Evolutionary conservation across 139 green algal species (phyloP), one percentile per base, ranked within the genome.

Genomic region (Chlamydomonas applanata): DNA sequence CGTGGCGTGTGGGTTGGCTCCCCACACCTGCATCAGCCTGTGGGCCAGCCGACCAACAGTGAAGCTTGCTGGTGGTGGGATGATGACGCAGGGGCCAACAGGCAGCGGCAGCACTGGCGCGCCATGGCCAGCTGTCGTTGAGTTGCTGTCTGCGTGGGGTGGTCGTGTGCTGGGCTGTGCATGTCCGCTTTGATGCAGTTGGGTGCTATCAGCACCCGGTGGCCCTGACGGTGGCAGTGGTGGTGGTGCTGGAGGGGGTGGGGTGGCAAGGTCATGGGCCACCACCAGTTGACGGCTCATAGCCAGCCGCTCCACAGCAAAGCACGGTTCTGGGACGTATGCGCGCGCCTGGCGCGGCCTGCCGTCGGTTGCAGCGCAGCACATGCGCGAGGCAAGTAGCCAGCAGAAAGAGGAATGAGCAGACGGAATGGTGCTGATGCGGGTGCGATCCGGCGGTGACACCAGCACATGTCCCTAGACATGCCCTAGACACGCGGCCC

Each of bases 341-440:
- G 64, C 57, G 3, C 27, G 57, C 7, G 25, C 71, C 27, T 77
- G 71, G 13, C 71, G 57, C 9, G 30, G 9, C 30, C 69, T 75
- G 69, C 63, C 11, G n/a, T n/a, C n/a, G n/a, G n/a, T n/a, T n/a
- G n/a, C n/a, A n/a, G n/a, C n/a, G n/a, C n/a, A n/a, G n/a, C n/a
- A n/a, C n/a, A n/a, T n/a, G n/a, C n/a, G n/a, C n/a, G n/a, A n/a
- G n/a, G n/a, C 7, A 30, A 30, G 56, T 4, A 63, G 9, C 11
- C 56, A 16, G 56, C 4, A 9, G n/a, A 13, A 7, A 11, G 7
- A 7, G 56, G 9, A 63, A 5, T 9, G 25, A 63, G 56, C 56
- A 63, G 9, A 29, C 25, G 13, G 13, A 4, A 30, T 29, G 25
- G 24, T 4, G 56, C 24, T 27, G 25, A 63, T 9, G 25, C 24